Conservation (phyloP, 83 land plant genomes). For the Isoetes engelmannii region DNA sequence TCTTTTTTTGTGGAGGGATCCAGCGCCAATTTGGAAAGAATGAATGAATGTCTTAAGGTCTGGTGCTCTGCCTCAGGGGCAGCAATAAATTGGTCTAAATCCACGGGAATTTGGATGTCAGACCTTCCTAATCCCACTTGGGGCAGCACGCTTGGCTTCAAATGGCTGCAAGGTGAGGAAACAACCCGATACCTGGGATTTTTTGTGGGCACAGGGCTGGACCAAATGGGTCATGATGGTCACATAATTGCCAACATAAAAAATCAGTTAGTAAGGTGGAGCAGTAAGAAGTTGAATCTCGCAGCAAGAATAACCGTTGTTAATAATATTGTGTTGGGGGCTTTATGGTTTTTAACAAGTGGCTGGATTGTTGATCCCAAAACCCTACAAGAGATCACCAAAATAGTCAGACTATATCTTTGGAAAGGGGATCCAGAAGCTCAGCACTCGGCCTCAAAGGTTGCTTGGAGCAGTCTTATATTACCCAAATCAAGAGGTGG, state of each 20-base stretch:
- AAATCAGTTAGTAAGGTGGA: slow-evolving; percentile 5
- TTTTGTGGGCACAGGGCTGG: slow-evolving; percentile 1
- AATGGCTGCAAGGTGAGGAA: slow-evolving; percentile 1
- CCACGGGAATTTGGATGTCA: slow-evolving; percentile 6
- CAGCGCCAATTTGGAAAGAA: not conserved
- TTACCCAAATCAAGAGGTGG: slow-evolving; percentile 5
- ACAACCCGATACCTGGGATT: slow-evolving; percentile 5
- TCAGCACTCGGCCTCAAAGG: slow-evolving; percentile 6
- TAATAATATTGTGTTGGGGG: slow-evolving; percentile 13
- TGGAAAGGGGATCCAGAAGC: slow-evolving; percentile 10
- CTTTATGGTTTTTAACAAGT: slow-evolving; percentile 11
- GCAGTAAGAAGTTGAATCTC: not conserved
- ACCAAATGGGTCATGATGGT: not conserved
- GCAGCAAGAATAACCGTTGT: slow-evolving; percentile 1
- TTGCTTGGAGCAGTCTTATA: slow-evolving; percentile 11
- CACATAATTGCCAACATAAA: not conserved
- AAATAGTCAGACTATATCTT: slow-evolving; percentile 7
- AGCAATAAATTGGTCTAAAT: slow-evolving; percentile 13
- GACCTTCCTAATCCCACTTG: not conserved
- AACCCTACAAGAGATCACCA: not conserved
- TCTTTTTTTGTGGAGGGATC: not conserved
- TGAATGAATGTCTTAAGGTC: not conserved
- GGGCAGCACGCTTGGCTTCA: not conserved
- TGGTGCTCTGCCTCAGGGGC: slow-evolving; percentile 16
- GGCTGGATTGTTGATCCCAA: slow-evolving; percentile 10